Percentiles rank a stretch among this genome's conserved stretches.
Evolutionary conservation across 345 rosid genomes (phyloP).

Genomic region (Murraya paniculata): DNA sequence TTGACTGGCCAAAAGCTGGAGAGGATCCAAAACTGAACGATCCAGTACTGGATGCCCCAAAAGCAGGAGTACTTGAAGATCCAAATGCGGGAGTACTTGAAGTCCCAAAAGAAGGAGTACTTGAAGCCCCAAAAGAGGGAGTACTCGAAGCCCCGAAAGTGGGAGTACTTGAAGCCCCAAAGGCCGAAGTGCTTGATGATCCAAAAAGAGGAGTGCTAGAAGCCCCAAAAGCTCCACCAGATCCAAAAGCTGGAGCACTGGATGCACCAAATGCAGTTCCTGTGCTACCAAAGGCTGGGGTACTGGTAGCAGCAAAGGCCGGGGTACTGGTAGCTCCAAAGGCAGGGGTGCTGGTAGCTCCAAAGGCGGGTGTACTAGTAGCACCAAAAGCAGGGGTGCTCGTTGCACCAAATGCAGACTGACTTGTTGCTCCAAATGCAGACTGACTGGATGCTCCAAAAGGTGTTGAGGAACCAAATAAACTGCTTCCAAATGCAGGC

Average conservation of each 20-base stretch:
- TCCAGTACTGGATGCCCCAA: constrained; percentile 54
- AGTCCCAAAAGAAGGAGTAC: constrained; percentile 31
- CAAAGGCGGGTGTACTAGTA: constrained; percentile 45
- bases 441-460: constrained; percentile 65
- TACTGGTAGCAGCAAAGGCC: constrained; percentile 47
- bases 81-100: constrained; percentile 41
- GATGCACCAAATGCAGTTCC: constrained; percentile 42
- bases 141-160: constrained; percentile 28
- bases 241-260: constrained; percentile 48
- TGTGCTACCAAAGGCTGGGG: constrained; percentile 43
- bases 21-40: constrained; percentile 62
- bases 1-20: constrained; percentile 76
- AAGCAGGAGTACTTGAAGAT: constrained; percentile 38
- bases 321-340: constrained; percentile 52
- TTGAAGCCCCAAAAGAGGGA: constrained; percentile 39
- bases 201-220: constrained; percentile 47
- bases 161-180: constrained; percentile 43
- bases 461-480: constrained; percentile 64
- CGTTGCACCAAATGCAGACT: constrained; percentile 59
- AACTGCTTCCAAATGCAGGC: constrained; percentile 60
- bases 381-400: constrained; percentile 6
- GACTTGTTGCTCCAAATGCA: constrained; percentile 51
- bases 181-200: constrained; percentile 29
- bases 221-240: constrained; percentile 41
- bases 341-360: constrained; percentile 36